These are phyloP conservation scores for Thalassiosira hispida DNA, from an alignment of 352 stramenopile genomes.

Conservation along the genomic window DNA sequence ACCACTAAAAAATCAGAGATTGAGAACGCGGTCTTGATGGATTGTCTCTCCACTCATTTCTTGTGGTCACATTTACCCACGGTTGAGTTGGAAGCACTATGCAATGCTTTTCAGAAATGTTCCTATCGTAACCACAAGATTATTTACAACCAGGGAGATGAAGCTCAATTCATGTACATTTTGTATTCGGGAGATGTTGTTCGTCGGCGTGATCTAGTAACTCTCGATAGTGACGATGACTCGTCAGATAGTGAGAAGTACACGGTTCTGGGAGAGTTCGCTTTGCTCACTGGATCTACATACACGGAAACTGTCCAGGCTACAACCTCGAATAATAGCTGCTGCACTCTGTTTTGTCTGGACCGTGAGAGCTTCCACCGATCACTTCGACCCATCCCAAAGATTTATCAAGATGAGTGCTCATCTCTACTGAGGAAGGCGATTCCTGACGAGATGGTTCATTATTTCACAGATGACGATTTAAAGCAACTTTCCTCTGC, in stretches of 20 bases:
- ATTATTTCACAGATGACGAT: slow-evolving; percentile 15
- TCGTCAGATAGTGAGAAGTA: slow-evolving; percentile 15
- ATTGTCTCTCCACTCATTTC: slow-evolving; percentile 36
- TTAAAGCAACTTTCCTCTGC: slow-evolving; percentile 19
- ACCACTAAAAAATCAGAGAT: slow-evolving; percentile 15
- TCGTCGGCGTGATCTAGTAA: not conserved
- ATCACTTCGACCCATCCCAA: not conserved
- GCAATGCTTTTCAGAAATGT: slow-evolving; percentile 9
- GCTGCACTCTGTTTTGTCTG: slow-evolving; percentile 28
- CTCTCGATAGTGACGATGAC: not conserved
- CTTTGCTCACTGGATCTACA: slow-evolving; percentile 17
- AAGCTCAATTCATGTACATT: slow-evolving; percentile 24
- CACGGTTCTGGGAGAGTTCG: slow-evolving; percentile 43
- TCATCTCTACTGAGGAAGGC: slow-evolving; percentile 12
- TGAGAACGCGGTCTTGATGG: slow-evolving; percentile 14
- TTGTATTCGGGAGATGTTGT: slow-evolving; percentile 30
- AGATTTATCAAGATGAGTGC: slow-evolving; percentile 10
- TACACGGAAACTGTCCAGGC: slow-evolving; percentile 31
- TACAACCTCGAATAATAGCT: slow-evolving; percentile 1
- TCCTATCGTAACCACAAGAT: slow-evolving; percentile 22
- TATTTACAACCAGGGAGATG: slow-evolving; percentile 26
- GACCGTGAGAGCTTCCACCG: slow-evolving; percentile 1
- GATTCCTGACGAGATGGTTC: slow-evolving; percentile 24
- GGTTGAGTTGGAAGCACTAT: slow-evolving; percentile 11
- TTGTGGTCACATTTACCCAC: slow-evolving; percentile 15